Base-by-base conservation (phyloP, 2,329 filamentous ascomycete species). In the Sarocladiaceae sp. region DNA sequence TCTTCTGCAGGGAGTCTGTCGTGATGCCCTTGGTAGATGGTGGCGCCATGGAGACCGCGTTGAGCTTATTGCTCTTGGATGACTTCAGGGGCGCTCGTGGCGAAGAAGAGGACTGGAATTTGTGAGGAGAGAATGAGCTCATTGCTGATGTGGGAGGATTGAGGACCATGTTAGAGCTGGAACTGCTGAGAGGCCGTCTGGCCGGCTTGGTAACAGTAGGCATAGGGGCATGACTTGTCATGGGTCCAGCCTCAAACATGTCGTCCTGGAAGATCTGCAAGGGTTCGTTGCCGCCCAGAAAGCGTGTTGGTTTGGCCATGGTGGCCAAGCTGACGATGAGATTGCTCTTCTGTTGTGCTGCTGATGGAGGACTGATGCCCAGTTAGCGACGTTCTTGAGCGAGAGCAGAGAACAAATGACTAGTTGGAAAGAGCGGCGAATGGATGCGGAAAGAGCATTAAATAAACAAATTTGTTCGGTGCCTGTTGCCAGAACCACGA, bases 1-100 rank as follows among this genome's bases (percentile, higher is more conserved):
- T 84, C 72, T 88, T 88, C 56, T 77, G 69, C 45, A 83, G 76
- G 21, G 81, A 85, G 62, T 87, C 84, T 27, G 83, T 85, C 27
- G 65, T 65, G 54, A 74, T 74, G 16, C 61, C 60, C 46, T 72
- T 67, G 49, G 68, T 67, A 44, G 67, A 62, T 2, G 85, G 84
- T 24, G 83, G 83, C 40, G 80, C 76, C 67, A 88, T 82, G 33
- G 75, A 68, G 48, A 85, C 70, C 53, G 80, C 74, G 58, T 84
- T 82, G 50, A 93, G 69, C 56, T 78, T 79, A 58, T 72, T 80
- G 62, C 72, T 73, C 13, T 68, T 54, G 1, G 52, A 58, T 55
- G 71, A 74, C 53, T 65, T 63, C n/a, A 82, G 74, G 50, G 75
- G 78, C 54, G 74, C 75, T 50, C 73, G 73, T 31, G 74, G 82